Conservation (phyloP, 163 green algal genomes). For the Volvox carteri region DNA sequence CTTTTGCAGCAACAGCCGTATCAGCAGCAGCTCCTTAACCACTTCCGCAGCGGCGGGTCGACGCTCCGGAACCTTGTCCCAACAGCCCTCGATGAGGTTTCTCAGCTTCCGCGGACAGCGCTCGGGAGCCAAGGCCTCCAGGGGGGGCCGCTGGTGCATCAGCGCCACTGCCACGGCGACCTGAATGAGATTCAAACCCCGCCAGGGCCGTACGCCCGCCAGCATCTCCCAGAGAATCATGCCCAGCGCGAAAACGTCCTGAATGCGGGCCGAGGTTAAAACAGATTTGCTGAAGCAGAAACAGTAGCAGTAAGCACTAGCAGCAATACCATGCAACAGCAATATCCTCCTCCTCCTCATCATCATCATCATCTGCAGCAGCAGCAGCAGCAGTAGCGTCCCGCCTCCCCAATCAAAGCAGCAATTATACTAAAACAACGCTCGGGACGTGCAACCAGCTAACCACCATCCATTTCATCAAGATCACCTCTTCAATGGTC, state of each 20-base stretch:
- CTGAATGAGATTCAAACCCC: background rate
- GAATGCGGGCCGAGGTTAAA: too few species aligned
- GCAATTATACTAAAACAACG: too few species aligned
- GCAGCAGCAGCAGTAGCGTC: too few species aligned
- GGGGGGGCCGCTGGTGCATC: background rate
- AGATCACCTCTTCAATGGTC: too few species aligned
- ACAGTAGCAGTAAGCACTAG: too few species aligned
- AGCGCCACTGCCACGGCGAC: slow-evolving; percentile 10
- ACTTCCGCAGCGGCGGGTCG: background rate
- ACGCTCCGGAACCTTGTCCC: slow-evolving; percentile 9
- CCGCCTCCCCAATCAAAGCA: too few species aligned
- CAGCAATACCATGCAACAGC: too few species aligned
- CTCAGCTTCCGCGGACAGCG: slow-evolving; percentile 16
- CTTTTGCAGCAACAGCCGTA: background rate
- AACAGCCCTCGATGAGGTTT: background rate
- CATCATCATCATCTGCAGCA: too few species aligned
- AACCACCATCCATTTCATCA: too few species aligned
- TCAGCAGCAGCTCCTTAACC: slow-evolving; percentile 16
- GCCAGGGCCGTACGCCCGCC: slow-evolving; percentile 12
- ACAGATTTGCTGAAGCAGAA: too few species aligned
- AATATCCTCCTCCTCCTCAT: too few species aligned
- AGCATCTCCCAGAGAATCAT: slow-evolving; percentile 46
- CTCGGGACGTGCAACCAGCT: too few species aligned
- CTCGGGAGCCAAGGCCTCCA: background rate
- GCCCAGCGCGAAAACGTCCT: slow-evolving; percentile 30